These are phyloP conservation scores for Magnolia officinalis DNA, from an alignment of 164 flowering plant genomes.

Conservation along the genomic window DNA sequence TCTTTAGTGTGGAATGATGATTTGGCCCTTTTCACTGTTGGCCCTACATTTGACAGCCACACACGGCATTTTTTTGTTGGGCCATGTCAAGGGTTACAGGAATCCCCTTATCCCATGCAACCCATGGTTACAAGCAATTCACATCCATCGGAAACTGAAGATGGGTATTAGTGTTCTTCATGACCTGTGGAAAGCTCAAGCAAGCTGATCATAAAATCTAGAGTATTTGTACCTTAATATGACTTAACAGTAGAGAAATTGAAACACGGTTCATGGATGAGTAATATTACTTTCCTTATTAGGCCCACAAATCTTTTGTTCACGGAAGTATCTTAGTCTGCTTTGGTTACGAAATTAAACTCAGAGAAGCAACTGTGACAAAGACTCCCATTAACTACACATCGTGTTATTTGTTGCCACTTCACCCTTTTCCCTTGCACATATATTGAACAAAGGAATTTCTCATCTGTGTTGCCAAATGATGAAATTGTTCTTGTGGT, in stretches of 20 bases:
- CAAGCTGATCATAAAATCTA: not conserved
- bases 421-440: not conserved
- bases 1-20: no score
- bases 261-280: not conserved
- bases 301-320: not conserved
- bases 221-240: not conserved
- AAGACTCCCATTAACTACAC: not conserved
- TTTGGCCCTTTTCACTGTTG: no score
- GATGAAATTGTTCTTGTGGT: constrained; percentile 4
- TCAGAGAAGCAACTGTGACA: no score
- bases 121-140: no score
- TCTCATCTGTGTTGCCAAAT: not conserved
- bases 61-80: no score
- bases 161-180: not conserved
- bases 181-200: not conserved
- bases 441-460: not conserved
- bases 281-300: not conserved
- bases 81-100: no score
- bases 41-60: no score
- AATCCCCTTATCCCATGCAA: no score
- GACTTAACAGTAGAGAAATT: not conserved
- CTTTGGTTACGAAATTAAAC: no score
- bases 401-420: not conserved
- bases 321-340: no score
- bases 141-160: no score